Conservation (phyloP, 257 asterid species). For the Plectranthus barbatus region DNA sequence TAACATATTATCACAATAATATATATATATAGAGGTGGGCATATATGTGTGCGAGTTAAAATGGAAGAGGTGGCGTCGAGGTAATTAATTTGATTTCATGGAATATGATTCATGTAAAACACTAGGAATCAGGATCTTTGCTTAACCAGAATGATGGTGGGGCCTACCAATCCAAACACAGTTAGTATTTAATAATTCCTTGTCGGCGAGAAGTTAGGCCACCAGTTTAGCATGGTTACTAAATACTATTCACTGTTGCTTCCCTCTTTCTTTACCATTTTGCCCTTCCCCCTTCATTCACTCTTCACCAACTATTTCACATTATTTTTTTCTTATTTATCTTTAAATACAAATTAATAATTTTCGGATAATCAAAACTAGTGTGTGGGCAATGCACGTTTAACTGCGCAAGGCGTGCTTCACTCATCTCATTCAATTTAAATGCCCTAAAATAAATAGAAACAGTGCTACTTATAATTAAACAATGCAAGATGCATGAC, state of each 20-base stretch:
- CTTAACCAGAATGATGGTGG: constrained; percentile 38
- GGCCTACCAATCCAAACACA: constrained; percentile 32
- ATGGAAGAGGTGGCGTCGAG: too few relatives aligned
- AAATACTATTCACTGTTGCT: constrained; percentile 5
- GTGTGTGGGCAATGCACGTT: too few relatives aligned
- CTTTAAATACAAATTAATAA: too few relatives aligned
- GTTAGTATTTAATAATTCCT: constrained; percentile 24
- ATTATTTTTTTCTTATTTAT: too few relatives aligned
- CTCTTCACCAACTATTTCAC: too few relatives aligned
- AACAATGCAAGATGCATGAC: constrained; percentile 10
- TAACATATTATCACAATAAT: too few relatives aligned
- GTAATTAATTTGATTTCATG: background rate
- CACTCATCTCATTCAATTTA: constrained; percentile 16
- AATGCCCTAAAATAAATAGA: background rate
- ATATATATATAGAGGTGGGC: too few relatives aligned
- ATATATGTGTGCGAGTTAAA: too few relatives aligned
- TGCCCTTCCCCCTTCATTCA: background rate
- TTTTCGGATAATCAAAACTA: too few relatives aligned
- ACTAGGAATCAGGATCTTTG: constrained; percentile 47
- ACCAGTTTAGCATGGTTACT: constrained; percentile 24
- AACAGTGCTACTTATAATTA: background rate
- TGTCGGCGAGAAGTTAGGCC: constrained; percentile 54
- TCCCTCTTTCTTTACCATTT: background rate
- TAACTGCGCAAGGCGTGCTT: too few relatives aligned
- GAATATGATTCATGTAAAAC: constrained; percentile 43